These are phyloP conservation scores for Tephrocybe sp. DNA, from an alignment of 768 basidiomycete genomes.

Conservation along the genomic window DNA sequence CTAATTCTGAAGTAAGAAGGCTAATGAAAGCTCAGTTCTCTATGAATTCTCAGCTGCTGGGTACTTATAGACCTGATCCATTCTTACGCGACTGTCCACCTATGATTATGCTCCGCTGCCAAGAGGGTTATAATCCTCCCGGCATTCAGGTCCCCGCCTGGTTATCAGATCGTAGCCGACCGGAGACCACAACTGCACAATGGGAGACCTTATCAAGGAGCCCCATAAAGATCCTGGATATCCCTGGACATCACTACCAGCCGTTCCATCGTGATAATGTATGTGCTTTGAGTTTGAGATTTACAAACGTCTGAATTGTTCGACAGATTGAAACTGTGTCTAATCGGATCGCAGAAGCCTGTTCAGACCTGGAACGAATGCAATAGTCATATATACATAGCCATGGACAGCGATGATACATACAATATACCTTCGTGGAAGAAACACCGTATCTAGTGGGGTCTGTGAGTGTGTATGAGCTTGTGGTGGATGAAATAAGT, in stretches of 20 bases:
- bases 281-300: slow-evolving; percentile 6
- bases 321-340: slow-evolving; percentile 28
- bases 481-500: too few species aligned
- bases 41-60: slow-evolving; percentile 45
- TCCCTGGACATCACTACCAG: slow-evolving; percentile 68
- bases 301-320: neutral
- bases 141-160: slow-evolving; percentile 43
- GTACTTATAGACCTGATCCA: slow-evolving; percentile 38
- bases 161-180: slow-evolving; percentile 47
- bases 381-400: too few species aligned
- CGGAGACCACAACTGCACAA: slow-evolving; percentile 26
- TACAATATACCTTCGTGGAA: too few species aligned
- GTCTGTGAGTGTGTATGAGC: too few species aligned
- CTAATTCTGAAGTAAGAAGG: slow-evolving; percentile 26
- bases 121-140: slow-evolving; percentile 37
- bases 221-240: slow-evolving; percentile 42
- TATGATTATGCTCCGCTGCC: slow-evolving; percentile 53
- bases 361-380: too few species aligned
- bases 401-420: too few species aligned
- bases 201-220: slow-evolving; percentile 47
- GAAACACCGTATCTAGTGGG: too few species aligned
- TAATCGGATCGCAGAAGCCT: slow-evolving; percentile 26
- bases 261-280: slow-evolving; percentile 53
- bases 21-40: slow-evolving; percentile 48
- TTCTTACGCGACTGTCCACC: slow-evolving; percentile 25